Evolutionary conservation across 169 alveolate species (phyloP).

Genomic region (Plasmodium billcollinsi): DNA sequence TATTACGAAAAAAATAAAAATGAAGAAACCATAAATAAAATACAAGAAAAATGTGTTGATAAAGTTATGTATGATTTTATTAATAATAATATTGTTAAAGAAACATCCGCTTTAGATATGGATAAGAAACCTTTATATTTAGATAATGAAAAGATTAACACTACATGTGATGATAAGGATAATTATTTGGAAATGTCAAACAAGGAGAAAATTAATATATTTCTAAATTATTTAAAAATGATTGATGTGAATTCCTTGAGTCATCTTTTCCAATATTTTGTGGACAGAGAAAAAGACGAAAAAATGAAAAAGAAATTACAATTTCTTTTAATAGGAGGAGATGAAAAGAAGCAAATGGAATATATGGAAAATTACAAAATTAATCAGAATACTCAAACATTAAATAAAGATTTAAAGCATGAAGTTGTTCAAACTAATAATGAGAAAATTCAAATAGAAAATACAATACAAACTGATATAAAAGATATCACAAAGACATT

Average conservation of each 20-base stretch:
- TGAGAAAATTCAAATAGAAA: slow-evolving; percentile 11
- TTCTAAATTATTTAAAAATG: slow-evolving; percentile 56
- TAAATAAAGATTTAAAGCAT: slow-evolving; percentile 20
- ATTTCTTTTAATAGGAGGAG: slow-evolving; percentile 8
- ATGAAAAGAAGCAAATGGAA: not conserved
- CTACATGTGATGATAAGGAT: not conserved
- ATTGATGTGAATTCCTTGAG: slow-evolving; percentile 27
- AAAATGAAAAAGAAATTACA: slow-evolving; percentile 21
- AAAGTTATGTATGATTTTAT: not conserved
- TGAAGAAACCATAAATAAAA: slow-evolving; percentile 10
- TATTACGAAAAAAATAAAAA: slow-evolving; percentile 19
- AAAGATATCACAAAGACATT: slow-evolving; percentile 32
- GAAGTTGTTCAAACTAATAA: slow-evolving; percentile 51
- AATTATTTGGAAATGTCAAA: not conserved
- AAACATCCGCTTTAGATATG: not conserved
- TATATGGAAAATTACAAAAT: not conserved
- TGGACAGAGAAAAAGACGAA: slow-evolving; percentile 27
- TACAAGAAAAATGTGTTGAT: not conserved
- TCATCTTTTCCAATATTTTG: slow-evolving; percentile 41
- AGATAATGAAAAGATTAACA: not conserved
- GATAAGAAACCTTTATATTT: not conserved
- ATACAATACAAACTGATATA: slow-evolving; percentile 59
- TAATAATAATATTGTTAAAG: not conserved
- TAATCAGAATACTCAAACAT: slow-evolving; percentile 56
- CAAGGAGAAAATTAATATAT: slow-evolving; percentile 24